A percentile compares a stretch with the other conserved stretches of the same genome.
These are phyloP conservation scores for Vigna hirtella DNA, from an alignment of 306 rosid species.

Conservation along the genomic window DNA sequence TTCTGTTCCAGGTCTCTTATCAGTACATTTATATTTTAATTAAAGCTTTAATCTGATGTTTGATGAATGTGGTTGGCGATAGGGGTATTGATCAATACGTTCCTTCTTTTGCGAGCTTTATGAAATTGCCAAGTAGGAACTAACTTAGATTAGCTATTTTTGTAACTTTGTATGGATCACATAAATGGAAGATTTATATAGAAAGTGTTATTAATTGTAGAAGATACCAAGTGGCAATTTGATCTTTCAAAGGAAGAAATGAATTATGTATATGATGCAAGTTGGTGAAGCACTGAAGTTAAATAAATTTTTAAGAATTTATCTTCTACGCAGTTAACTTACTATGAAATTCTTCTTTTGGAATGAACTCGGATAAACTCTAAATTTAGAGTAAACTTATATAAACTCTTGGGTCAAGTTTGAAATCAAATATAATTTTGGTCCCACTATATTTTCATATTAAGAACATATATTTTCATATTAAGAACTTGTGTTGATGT, in stretches of 20 bases:
- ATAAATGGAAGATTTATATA: not conserved
- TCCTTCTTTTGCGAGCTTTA: slow-evolving; percentile 3
- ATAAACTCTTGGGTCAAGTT: too few relatives aligned
- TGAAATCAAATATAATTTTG: too few relatives aligned
- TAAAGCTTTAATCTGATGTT: not conserved
- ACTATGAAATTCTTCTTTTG: too few relatives aligned
- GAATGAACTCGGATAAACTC: too few relatives aligned
- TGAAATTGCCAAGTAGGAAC: too few relatives aligned
- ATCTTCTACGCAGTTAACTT: too few relatives aligned
- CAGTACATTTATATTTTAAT: not conserved
- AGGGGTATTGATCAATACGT: not conserved
- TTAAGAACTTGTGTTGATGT: too few relatives aligned
- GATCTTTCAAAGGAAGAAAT: not conserved
- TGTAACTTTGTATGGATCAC: slow-evolving; percentile 12
- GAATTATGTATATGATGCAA: not conserved
- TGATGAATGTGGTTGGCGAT: not conserved
- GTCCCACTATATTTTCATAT: too few relatives aligned
- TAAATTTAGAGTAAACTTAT: too few relatives aligned
- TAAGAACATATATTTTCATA: too few relatives aligned
- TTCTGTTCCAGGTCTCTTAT: not conserved
- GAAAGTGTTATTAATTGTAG: not conserved
- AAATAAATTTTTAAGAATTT: too few relatives aligned
- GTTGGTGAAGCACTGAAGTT: too few relatives aligned
- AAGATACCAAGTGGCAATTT: not conserved
- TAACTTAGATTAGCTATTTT: not conserved